Percentiles rank a stretch among this genome's conserved stretches.
phyloP scores from a whole-genome alignment of 2,329 filamentous ascomycete genomes.

The Sporothrix brasiliensis region DNA sequence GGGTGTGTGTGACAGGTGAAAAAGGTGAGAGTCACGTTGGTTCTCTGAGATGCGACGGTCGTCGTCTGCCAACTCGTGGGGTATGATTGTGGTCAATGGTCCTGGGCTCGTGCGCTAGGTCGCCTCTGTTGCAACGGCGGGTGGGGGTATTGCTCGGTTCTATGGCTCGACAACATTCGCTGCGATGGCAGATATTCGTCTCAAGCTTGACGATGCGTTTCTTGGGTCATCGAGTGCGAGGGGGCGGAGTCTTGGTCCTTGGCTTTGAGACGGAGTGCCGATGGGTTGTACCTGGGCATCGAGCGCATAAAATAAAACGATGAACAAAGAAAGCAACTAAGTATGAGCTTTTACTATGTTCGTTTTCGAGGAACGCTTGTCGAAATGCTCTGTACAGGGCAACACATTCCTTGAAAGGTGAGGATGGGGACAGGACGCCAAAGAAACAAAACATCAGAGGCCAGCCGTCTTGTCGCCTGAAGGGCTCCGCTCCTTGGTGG shows the following conservation, averaged over 20 bases:
- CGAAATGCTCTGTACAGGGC: background rate
- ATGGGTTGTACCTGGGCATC: background rate
- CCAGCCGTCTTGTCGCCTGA: background rate
- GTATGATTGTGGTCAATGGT: background rate
- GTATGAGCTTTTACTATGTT: background rate
- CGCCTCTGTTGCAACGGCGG: slow-evolving; percentile 12
- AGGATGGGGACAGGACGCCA: background rate
- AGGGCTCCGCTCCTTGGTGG: slow-evolving; percentile 11
- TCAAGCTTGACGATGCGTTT: background rate
- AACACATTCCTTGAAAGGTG: slow-evolving; percentile 26
- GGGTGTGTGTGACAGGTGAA: slow-evolving; percentile 16
- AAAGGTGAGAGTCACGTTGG: background rate
- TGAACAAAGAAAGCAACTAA: background rate
- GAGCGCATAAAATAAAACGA: background rate
- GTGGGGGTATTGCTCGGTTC: slow-evolving; percentile 5
- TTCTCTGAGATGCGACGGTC: slow-evolving; percentile 7
- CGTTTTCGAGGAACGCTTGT: background rate
- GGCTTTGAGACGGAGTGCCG: background rate
- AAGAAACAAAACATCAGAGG: slow-evolving; percentile 16
- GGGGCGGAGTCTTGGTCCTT: background rate
- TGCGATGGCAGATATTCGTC: slow-evolving; percentile 15
- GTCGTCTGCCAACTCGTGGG: background rate
- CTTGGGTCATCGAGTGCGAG: background rate
- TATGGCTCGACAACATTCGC: background rate
- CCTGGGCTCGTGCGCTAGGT: slow-evolving; percentile 21